Percentiles rank a stretch among this genome's conserved stretches.
phyloP scores from a whole-genome alignment of 371 early-diverging fungal species.

The Apophysomyces trapeziformis region DNA sequence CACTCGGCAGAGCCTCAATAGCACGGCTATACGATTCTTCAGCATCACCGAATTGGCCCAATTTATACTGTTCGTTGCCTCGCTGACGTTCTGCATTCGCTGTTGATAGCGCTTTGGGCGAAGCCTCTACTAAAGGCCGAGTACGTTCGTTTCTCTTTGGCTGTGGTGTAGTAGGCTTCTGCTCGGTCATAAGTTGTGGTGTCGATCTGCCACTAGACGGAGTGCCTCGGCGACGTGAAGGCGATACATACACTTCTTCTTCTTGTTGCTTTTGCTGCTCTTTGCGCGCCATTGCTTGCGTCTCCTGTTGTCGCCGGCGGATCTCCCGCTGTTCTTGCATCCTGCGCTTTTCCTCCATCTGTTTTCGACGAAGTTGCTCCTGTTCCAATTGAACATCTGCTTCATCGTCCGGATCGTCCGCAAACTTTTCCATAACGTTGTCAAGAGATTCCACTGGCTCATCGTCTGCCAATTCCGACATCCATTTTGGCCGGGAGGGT shows the following conservation, averaged over 20 bases:
- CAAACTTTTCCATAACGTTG: constrained; percentile 28
- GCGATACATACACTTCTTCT: constrained; percentile 57
- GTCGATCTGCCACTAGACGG: constrained; percentile 22
- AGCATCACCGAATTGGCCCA: constrained; percentile 89
- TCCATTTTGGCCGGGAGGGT: constrained; percentile 36
- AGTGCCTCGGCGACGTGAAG: constrained; percentile 50
- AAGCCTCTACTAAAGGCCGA: constrained; percentile 30
- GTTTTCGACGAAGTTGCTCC: not conserved
- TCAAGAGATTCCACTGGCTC: constrained; percentile 29
- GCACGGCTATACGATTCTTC: constrained; percentile 76
- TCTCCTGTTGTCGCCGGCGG: constrained; percentile 14
- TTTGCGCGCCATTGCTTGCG: constrained; percentile 12
- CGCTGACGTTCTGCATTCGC: constrained; percentile 56
- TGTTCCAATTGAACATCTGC: not conserved
- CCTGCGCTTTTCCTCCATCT: constrained; percentile 7
- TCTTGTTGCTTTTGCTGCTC: constrained; percentile 24
- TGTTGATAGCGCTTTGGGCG: constrained; percentile 25
- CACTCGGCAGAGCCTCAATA: constrained; percentile 56
- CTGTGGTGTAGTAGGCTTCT: constrained; percentile 4
- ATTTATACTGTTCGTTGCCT: constrained; percentile 86
- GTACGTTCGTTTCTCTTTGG: constrained; percentile 18
- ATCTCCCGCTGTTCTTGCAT: constrained; percentile 17
- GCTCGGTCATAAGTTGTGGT: not conserved
- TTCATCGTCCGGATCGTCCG: constrained; percentile 15
- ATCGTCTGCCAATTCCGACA: constrained; percentile 44